Base-by-base conservation (phyloP, 495 filamentous ascomycete species). In the Aspergillus wentii region DNA sequence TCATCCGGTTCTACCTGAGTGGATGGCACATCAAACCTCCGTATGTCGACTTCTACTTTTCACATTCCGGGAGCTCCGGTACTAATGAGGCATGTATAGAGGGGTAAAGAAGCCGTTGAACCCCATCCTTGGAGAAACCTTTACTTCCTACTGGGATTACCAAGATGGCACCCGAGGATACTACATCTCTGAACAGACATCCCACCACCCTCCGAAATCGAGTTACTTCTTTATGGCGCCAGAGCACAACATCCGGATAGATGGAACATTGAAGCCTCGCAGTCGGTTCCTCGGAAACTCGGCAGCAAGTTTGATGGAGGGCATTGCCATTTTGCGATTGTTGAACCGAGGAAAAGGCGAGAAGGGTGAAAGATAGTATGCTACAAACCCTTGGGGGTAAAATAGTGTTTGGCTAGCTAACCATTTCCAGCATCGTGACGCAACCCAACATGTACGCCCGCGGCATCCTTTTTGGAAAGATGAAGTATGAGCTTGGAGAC, bases 381-480 rank as follows among this genome's bases (percentile, higher is more conserved):
- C 78, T 23, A n/a, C n/a, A n/a, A n/a, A n/a, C n/a, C n/a, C n/a
- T n/a, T n/a, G n/a, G n/a, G n/a, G n/a, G n/a, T n/a, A n/a, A n/a
- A n/a, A n/a, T n/a, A n/a, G n/a, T n/a, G n/a, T n/a, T n/a, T n/a
- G n/a, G n/a, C n/a, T n/a, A 15, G 28, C 35, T 33, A 33, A 35
- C 50, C 51, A 40, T 37, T 3, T 2, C 22, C 37, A 91, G 86
- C 61, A 83, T 91, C 49, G 59, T 96, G 36, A 96, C 92, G 0
- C 92, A 99, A 56, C 92, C 92, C 5, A 99, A 99, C 61, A 99
- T 99, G 90, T 99, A 99, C 61, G 94, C 91, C 23, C 79, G 92
- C 39, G 92, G 92, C 17, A 97, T 99, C 39, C 69, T 99, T 9
- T 96, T 99, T 52, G 92, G 92, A 15, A 97, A 95, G 63, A 97